Evolutionary conservation across 1,284 basidiomycete species (phyloP).

Genomic region (Meripilus lineatus): DNA sequence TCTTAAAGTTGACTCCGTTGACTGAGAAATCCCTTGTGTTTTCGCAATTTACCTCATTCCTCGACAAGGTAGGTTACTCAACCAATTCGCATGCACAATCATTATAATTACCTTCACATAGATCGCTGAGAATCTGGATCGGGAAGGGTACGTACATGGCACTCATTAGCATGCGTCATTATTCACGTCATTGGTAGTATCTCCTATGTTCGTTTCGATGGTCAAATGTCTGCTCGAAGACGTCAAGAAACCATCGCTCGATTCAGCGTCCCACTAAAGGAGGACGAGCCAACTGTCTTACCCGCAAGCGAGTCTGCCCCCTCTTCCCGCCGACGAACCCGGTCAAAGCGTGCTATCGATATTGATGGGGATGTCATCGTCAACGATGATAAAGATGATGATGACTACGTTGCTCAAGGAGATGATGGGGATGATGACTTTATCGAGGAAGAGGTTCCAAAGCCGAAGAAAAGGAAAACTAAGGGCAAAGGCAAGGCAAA

Average conservation of each 20-base stretch:
- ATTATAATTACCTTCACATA: conserved; percentile 23
- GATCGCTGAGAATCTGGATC: conserved; percentile 67
- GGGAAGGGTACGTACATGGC: conserved; percentile 47
- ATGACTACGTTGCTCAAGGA: conserved; percentile 28
- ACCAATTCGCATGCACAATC: too few species aligned
- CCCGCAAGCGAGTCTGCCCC: conserved; percentile 10
- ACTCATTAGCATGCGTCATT: background rate
- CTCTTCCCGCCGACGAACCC: conserved; percentile 19
- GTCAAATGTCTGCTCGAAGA: conserved; percentile 71
- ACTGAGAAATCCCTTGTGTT: conserved; percentile 81
- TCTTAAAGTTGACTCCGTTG: conserved; percentile 62
- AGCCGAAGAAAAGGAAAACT: conserved; percentile 28
- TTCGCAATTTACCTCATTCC: conserved; percentile 81
- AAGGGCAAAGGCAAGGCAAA: conserved; percentile 35
- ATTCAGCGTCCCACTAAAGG: conserved; percentile 62
- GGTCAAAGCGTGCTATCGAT: conserved; percentile 10
- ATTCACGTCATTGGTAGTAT: conserved; percentile 43
- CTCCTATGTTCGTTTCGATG: conserved; percentile 75
- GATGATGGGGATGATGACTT: conserved; percentile 37
- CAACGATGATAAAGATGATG: conserved; percentile 25
- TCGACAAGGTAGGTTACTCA: conserved; percentile 84
- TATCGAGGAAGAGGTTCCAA: conserved; percentile 34
- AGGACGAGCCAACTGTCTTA: conserved; percentile 18
- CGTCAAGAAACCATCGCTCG: conserved; percentile 75
- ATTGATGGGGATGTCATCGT: conserved; percentile 13